Evolutionary conservation across 2,329 filamentous ascomycete species (phyloP), one percentile per base, ranked within the genome.

Genomic region (Ceratocystis diversiconidia): DNA sequence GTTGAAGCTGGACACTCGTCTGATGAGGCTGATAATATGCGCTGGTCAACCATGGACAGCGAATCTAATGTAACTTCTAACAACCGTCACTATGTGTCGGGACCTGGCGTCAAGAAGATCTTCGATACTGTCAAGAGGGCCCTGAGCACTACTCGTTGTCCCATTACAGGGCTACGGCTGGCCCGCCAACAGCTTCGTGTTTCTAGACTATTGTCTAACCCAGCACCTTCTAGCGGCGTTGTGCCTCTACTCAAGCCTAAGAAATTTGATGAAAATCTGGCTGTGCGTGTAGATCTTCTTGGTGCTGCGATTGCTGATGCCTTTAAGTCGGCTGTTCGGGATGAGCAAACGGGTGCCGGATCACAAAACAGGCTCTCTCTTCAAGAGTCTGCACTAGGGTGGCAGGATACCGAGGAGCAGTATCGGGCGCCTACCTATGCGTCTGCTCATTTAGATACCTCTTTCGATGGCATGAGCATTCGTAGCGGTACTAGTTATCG

Each of bases 71-170:
- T 5, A n/a, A 19, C n/a, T 19, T n/a, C 55, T 30, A 41, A 22
- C 44, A n/a, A 59, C 17, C 36, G 43, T 25, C 25, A 36, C 44
- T 44, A 36, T 32, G 60, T 48, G 32, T 52, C 61, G 15, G 10
- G 46, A 5, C 87, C 88, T 41, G 90, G 89, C 2, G 89, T 96
- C 80, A 92, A 87, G 74, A 94, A 86, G 70, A 82, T 97, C 0
- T 81, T 99, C 62, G 89, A 91, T 5, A 92, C 89, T 68, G 89
- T 97, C 46, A 87, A 91, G 19, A 85, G 90, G 69, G 92, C 87
- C 5, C 75, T 96, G 61, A 90, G 90, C 72, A 89, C 55, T 8
- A 59, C 80, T 15, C 76, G 75, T 64, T 78, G 76, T 0, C 55
- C 30, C 43, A 66, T 48, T 22, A 57, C 17, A 12, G 41, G 41